These are phyloP conservation scores for Streptanthus diversifolius DNA, from an alignment of 345 rosid genomes.

Conservation along the genomic window DNA sequence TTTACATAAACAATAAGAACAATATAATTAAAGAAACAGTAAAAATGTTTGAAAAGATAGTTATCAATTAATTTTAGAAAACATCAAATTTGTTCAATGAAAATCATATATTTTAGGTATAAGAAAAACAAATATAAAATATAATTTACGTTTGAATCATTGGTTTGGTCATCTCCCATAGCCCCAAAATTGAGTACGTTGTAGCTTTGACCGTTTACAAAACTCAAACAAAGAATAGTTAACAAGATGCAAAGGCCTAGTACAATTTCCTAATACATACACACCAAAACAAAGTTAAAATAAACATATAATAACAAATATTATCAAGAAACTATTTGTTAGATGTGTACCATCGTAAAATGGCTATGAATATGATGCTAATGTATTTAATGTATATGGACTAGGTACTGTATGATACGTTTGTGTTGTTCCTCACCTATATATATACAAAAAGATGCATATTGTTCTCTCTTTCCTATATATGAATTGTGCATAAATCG, in stretches of 20 bases:
- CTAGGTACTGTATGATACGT: neutral
- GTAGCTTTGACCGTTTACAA: slow-evolving; percentile 19
- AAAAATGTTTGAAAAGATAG: neutral
- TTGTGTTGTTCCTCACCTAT: neutral
- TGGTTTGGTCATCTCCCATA: slow-evolving; percentile 17
- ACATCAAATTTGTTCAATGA: neutral
- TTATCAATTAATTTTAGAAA: no score
- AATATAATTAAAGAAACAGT: neutral
- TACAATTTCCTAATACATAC: slow-evolving; percentile 3
- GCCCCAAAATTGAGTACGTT: slow-evolving; percentile 25
- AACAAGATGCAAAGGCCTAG: neutral
- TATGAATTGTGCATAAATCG: neutral
- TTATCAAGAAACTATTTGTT: neutral
- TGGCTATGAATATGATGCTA: neutral
- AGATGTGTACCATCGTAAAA: slow-evolving; percentile 17
- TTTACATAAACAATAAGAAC: no score
- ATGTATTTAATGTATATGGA: neutral
- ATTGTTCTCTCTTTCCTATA: neutral
- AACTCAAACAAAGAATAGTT: neutral
- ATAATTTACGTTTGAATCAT: slow-evolving; percentile 23
- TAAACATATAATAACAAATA: neutral
- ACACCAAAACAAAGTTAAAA: neutral
- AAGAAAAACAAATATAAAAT: neutral
- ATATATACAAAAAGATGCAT: neutral
- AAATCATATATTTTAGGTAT: neutral